These are phyloP conservation scores for Paecilomyces sp. DNA, from an alignment of 2,329 filamentous ascomycete species.

Conservation along the genomic window DNA sequence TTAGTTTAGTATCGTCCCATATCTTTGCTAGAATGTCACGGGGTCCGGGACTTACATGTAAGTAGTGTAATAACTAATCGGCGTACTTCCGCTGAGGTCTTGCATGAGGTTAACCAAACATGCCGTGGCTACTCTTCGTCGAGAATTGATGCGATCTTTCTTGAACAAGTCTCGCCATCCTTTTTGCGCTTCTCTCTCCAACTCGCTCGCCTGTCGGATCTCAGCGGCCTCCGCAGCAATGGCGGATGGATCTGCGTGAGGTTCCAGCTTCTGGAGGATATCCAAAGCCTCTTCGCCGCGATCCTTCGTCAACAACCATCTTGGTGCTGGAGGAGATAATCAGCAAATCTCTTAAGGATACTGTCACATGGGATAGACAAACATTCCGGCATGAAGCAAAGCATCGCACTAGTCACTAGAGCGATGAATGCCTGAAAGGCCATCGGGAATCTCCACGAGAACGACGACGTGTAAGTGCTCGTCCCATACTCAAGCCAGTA, in stretches of 20 bases:
- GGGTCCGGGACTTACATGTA: conserved; percentile 8
- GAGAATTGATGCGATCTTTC: conserved; percentile 7
- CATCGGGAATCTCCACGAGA: conserved; percentile 19
- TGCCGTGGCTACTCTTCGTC: conserved; percentile 7
- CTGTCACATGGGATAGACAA: background rate
- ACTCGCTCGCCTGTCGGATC: conserved; percentile 5
- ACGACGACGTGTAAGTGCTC: conserved; percentile 13
- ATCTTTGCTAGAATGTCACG: background rate
- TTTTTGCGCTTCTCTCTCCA: conserved; percentile 7
- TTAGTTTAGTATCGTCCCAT: background rate
- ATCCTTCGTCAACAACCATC: conserved; percentile 15
- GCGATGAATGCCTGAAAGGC: conserved; percentile 10
- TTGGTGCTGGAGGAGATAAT: conserved; percentile 7
- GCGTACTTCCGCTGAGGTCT: conserved; percentile 15
- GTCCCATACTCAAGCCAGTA: conserved; percentile 18
- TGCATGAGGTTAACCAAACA: conserved; percentile 13
- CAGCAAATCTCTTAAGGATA: background rate
- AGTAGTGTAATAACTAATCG: conserved; percentile 22
- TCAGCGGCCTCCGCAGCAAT: conserved; percentile 9
- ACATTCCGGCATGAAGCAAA: conserved; percentile 16
- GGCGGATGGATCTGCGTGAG: conserved; percentile 1
- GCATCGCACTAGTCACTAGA: conserved; percentile 9
- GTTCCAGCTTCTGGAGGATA: conserved; percentile 13
- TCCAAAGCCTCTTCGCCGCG: conserved; percentile 8
- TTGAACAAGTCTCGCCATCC: conserved; percentile 11